Percentiles rank a stretch among this genome's conserved stretches.
Evolutionary conservation across 176 grass and related monocot species (phyloP).

Genomic region (Zoysia japonica): DNA sequence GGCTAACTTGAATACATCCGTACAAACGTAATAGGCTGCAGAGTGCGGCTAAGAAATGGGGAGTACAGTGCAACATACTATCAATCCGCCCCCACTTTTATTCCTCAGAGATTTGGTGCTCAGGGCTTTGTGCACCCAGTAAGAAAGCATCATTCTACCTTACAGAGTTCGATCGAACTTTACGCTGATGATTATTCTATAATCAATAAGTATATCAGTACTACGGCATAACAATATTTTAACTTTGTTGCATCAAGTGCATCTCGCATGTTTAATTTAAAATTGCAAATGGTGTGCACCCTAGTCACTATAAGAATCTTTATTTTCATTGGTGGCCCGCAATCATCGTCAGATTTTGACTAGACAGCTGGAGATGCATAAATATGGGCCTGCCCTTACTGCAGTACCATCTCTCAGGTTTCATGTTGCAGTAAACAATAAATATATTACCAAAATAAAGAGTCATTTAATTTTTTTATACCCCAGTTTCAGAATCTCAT

Average conservation of each 20-base stretch:
- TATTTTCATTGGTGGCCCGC: neutral
- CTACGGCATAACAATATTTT: neutral
- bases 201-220: slow-evolving; percentile 2
- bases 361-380: neutral
- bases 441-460: neutral
- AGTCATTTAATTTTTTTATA: neutral
- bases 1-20: neutral
- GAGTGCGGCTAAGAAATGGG: slow-evolving; percentile 26
- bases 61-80: slow-evolving; percentile 3
- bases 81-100: slow-evolving; percentile 15
- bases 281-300: neutral
- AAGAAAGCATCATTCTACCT: slow-evolving; percentile 30
- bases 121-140: neutral
- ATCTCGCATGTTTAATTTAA: neutral
- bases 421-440: neutral
- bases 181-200: slow-evolving; percentile 8
- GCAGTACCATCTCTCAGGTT: neutral
- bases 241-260: neutral
- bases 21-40: slow-evolving; percentile 5
- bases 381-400: neutral
- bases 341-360: neutral
- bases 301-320: neutral
- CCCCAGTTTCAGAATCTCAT: neutral
- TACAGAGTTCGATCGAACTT: slow-evolving; percentile 7
- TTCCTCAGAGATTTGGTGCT: slow-evolving; percentile 9